phyloP scores from a whole-genome alignment of 495 filamentous ascomycete species.

The Jackrogersella multiformis region DNA sequence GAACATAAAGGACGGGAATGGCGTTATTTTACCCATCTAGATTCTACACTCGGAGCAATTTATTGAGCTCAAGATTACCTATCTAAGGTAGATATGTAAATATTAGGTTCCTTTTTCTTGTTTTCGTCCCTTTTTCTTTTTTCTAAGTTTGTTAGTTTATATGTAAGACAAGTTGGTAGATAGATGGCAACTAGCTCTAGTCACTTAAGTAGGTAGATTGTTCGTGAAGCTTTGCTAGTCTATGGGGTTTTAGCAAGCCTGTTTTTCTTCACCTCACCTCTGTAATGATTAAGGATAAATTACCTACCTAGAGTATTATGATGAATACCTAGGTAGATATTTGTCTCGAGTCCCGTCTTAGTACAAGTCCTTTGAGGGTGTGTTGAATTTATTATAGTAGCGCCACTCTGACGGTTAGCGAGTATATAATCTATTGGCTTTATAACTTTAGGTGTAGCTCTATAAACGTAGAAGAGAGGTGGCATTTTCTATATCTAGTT shows the following conservation, averaged over 20 bases:
- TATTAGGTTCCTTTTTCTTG: not conserved
- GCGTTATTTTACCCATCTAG: not conserved
- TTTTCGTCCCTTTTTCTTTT: constrained; percentile 13
- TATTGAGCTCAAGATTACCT: not conserved
- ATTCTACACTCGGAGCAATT: not conserved
- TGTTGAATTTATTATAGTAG: not conserved
- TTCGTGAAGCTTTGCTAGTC: constrained; percentile 2
- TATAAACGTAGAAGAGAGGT: not conserved
- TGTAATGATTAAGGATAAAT: not conserved
- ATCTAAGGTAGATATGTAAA: not conserved
- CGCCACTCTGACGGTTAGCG: not conserved
- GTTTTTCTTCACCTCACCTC: not conserved
- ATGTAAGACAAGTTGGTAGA: not conserved
- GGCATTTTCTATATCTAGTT: no score
- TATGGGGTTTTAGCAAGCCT: not conserved
- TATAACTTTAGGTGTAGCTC: not conserved
- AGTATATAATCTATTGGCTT: no score
- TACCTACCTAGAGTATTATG: no score
- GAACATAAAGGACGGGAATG: not conserved
- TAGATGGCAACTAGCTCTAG: not conserved
- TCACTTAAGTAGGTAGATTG: not conserved
- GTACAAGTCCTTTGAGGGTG: not conserved
- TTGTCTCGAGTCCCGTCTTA: not conserved
- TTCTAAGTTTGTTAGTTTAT: constrained; percentile 13
- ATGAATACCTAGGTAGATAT: not conserved